phyloP scores from a whole-genome alignment of 352 stramenopile genomes.

The Pythium sukuiense region DNA sequence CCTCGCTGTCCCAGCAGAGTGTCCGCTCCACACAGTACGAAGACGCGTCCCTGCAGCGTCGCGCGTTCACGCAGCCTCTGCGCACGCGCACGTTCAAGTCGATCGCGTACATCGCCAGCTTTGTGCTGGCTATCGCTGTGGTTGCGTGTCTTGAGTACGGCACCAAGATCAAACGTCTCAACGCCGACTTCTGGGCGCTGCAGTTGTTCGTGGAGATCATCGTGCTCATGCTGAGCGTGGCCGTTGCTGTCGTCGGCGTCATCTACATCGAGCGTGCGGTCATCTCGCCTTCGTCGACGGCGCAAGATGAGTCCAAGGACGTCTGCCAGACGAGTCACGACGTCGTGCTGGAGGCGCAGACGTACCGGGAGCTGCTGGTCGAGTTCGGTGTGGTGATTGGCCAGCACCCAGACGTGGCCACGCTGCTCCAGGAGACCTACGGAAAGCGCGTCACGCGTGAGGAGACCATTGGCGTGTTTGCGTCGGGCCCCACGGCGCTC shows the following conservation, averaged over 20 bases:
- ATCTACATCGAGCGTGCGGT: constrained; percentile 11
- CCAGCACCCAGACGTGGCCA: constrained; percentile 15
- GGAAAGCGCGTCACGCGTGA: background rate
- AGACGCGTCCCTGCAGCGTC: background rate
- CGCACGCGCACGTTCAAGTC: constrained; percentile 12
- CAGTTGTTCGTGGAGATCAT: constrained; percentile 26
- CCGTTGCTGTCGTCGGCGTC: constrained; percentile 2
- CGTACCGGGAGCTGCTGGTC: constrained; percentile 18
- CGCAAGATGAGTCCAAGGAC: background rate
- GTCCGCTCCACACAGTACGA: constrained; percentile 24
- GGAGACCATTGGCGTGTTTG: constrained; percentile 17
- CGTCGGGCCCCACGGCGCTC: constrained; percentile 17
- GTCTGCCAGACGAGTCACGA: constrained; percentile 1
- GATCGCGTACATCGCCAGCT: constrained; percentile 8
- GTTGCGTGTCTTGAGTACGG: constrained; percentile 23
- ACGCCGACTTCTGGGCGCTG: constrained; percentile 25
- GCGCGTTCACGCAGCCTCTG: constrained; percentile 27
- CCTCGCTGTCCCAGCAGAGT: constrained; percentile 1
- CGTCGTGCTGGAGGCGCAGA: background rate
- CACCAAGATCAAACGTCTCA: constrained; percentile 23
- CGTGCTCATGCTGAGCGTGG: constrained; percentile 3
- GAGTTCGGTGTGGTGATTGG: constrained; percentile 12
- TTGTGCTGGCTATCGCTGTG: constrained; percentile 10
- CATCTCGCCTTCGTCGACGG: background rate
- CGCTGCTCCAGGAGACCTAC: constrained; percentile 11